These are phyloP conservation scores for Fusarium siculi DNA, from an alignment of 2,329 filamentous ascomycete species.

Conservation along the genomic window DNA sequence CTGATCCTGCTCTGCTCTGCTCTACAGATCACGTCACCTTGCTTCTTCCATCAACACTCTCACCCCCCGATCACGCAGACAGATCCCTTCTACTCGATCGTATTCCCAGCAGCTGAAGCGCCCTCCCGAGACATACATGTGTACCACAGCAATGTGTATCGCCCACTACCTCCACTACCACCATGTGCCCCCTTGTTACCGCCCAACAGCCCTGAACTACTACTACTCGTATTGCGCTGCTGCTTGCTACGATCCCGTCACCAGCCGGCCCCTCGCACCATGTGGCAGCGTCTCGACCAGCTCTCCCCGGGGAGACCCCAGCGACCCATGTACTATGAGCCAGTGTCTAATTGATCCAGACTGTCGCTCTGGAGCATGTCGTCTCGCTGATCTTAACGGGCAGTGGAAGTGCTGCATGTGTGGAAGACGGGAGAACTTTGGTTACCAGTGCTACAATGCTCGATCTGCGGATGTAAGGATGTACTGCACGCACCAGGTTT, in stretches of 20 bases:
- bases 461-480: conserved; percentile 59
- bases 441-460: conserved; percentile 57
- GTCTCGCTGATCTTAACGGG: conserved; percentile 59
- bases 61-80: conserved; percentile 3
- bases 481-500: conserved; percentile 62
- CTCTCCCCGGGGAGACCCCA: conserved; percentile 46
- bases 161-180: conserved; percentile 64
- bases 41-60: neutral
- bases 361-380: conserved; percentile 61
- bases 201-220: conserved; percentile 53
- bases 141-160: conserved; percentile 57
- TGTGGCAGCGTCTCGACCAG: conserved; percentile 32
- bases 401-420: conserved; percentile 64
- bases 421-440: conserved; percentile 57
- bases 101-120: conserved; percentile 30
- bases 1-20: neutral
- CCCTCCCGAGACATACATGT: conserved; percentile 41
- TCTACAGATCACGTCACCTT: neutral
- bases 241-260: conserved; percentile 47
- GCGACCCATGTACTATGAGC: conserved; percentile 57
- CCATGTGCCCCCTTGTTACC: conserved; percentile 56
- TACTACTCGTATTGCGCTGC: conserved; percentile 58
- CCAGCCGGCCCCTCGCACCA: conserved; percentile 39
- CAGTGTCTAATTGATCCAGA: conserved; percentile 58
- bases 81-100: conserved; percentile 19